A percentile compares a stretch with the other conserved stretches of the same genome.
These are phyloP conservation scores for Cymbopogon citratus DNA, from an alignment of 176 grass and related monocot genomes.

Conservation along the genomic window DNA sequence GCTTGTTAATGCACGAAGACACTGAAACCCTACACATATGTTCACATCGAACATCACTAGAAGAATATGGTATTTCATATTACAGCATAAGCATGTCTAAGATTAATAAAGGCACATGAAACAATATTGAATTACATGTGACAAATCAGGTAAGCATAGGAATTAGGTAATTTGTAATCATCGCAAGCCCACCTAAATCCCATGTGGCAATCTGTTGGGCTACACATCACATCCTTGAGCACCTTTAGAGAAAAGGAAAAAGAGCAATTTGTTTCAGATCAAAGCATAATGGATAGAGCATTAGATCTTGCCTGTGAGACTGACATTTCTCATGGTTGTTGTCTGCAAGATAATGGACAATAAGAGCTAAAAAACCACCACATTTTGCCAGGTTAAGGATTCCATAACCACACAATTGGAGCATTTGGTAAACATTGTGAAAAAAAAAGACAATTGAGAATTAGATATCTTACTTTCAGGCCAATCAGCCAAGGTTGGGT, in stretches of 20 bases:
- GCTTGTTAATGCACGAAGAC: background rate
- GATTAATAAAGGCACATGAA: background rate
- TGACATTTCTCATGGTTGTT: constrained; percentile 2
- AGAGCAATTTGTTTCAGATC: constrained; percentile 35
- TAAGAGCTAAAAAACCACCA: background rate
- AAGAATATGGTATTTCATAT: background rate
- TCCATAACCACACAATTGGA: constrained; percentile 4
- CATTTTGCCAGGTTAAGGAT: constrained; percentile 9
- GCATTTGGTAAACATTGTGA: background rate
- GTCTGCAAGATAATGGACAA: constrained; percentile 9
- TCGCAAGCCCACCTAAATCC: constrained; percentile 57
- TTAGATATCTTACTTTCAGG: constrained; percentile 63
- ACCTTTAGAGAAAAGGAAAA: constrained; percentile 51
- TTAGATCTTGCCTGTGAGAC: constrained; percentile 29
- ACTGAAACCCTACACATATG: background rate
- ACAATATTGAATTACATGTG: background rate
- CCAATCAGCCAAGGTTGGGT: constrained; percentile 70
- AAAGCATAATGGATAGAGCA: background rate
- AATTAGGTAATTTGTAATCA: constrained; percentile 24
- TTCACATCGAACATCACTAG: background rate
- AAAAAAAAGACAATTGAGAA: constrained; percentile 4
- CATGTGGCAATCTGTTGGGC: constrained; percentile 24
- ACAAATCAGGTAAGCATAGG: background rate
- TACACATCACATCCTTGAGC: constrained; percentile 46
- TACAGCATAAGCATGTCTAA: background rate